Evolutionary conservation across 2,329 filamentous ascomycete species (phyloP).

Genomic region (Aspergillus sp.): DNA sequence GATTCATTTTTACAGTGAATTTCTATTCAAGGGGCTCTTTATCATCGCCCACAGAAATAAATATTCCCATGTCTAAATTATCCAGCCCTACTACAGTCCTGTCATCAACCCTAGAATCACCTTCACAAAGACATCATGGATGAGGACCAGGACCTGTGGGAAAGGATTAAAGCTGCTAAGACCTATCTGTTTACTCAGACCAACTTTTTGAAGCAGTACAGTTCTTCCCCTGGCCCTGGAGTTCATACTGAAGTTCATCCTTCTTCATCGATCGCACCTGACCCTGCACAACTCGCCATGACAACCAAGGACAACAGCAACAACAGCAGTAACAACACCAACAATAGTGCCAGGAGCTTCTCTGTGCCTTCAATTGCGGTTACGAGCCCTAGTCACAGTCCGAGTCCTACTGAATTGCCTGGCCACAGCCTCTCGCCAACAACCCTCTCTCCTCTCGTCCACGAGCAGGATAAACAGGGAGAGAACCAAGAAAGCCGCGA

Average conservation of each 20-base stretch:
- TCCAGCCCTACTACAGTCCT: too few species aligned
- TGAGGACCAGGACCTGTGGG: conserved; percentile 3
- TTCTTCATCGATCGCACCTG: neutral
- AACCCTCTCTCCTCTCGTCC: neutral
- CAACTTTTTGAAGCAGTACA: neutral
- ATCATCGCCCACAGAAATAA: too few species aligned
- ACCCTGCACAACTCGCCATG: neutral
- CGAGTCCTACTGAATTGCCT: neutral
- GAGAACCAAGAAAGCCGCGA: too few species aligned
- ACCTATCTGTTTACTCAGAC: neutral
- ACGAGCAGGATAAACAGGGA: neutral
- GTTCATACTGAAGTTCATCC: neutral
- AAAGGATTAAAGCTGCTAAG: conserved; percentile 2
- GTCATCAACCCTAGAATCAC: neutral
- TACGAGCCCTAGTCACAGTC: too few species aligned
- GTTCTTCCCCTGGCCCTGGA: neutral
- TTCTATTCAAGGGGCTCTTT: too few species aligned
- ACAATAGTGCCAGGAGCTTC: too few species aligned
- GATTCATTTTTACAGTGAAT: neutral
- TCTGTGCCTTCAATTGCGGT: too few species aligned
- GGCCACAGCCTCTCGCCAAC: neutral
- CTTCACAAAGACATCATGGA: neutral
- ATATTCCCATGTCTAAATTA: too few species aligned
- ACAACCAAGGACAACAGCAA: too few species aligned
- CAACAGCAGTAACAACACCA: too few species aligned